Base-by-base conservation (phyloP, 1,139 yeast genomes). In the Geotrichum restrictum region DNA sequence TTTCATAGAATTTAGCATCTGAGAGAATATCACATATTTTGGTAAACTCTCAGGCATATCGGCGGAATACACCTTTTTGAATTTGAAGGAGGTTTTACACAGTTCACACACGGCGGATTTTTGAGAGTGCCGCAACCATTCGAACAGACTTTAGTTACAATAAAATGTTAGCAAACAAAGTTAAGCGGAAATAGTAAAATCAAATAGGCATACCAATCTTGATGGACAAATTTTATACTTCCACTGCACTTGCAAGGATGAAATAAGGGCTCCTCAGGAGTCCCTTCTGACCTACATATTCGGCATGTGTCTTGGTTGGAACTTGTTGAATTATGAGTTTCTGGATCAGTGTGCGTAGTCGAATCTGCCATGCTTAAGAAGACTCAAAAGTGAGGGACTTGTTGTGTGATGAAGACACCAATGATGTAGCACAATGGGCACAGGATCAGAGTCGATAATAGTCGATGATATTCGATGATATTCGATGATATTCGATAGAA, bases 231-330 rank as follows among this genome's bases (percentile, higher is more conserved):
- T 66, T 86, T 86, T 65, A 93, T 94, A 29, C 96, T 85, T 1
- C 99, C 99, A 56, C 89, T 78, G 69, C 98, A 93, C 64, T 81
- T 83, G 70, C 99, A 93, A 1, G 99, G 98, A 69, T 88, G 93
- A 59, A 80, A 85, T 49, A 93, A 73, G 2, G 97, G 97, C 59
- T 88, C 93, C 1, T 78, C 80, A 0, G 71, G 72, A 0, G 94
- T 80, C n/a, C 81, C 93, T 63, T 88, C 98, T 47, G 95, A 93
- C 54, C 96, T 84, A 68, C 99, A 93, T 52, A 93, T 91, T 57
- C 98, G 84, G 69, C 99, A 94, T 1, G 83, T 76, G 37, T 76
- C 75, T 53, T 74, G 42, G 32, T 41, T 45, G 37, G 31, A 27
- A 21, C 45, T 50, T 13, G 42, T 33, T 5, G 38, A 43, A 21